Evolutionary conservation across 2,329 filamentous ascomycete species (phyloP).

Genomic region (Mariannaea elegans): DNA sequence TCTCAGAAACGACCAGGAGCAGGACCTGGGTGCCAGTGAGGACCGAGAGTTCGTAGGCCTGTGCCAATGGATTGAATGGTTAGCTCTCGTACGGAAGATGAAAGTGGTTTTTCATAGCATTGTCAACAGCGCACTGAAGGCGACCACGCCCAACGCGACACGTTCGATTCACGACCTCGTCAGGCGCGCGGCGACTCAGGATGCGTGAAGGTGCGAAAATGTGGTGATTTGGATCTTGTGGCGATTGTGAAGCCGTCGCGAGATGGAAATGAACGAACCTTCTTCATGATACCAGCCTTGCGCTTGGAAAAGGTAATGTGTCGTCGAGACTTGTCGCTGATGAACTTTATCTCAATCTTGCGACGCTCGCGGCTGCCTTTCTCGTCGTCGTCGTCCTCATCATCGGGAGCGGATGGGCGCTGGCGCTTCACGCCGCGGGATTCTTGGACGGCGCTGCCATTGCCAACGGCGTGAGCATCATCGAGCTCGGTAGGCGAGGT

Average conservation of each 20-base stretch:
- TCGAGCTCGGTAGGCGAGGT: conserved; percentile 79
- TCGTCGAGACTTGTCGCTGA: conserved; percentile 98
- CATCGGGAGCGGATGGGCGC: conserved; percentile 84
- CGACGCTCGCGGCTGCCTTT: conserved; percentile 97
- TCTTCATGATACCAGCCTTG: conserved; percentile 99
- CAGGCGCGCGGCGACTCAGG: neutral
- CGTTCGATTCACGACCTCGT: neutral
- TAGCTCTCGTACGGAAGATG: conserved; percentile 25
- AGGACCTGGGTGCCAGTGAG: conserved; percentile 98
- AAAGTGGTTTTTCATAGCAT: neutral
- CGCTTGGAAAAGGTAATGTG: conserved; percentile 99
- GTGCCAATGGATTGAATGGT: conserved; percentile 29
- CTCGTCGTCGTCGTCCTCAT: conserved; percentile 97
- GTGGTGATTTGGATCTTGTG: neutral
- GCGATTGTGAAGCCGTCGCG: conserved; percentile 1
- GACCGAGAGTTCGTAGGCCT: conserved; percentile 98
- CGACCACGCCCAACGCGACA: conserved; percentile 5
- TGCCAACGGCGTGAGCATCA: conserved; percentile 75
- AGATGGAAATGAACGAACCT: conserved; percentile 69
- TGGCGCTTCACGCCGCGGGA: conserved; percentile 88
- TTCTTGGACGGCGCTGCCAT: conserved; percentile 75
- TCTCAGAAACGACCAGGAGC: conserved; percentile 95
- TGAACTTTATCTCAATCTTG: conserved; percentile 99
- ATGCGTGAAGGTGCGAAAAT: neutral
- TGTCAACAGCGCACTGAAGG: neutral